These are phyloP conservation scores for Sicyos edulis DNA, from an alignment of 306 rosid genomes.

Conservation along the genomic window DNA sequence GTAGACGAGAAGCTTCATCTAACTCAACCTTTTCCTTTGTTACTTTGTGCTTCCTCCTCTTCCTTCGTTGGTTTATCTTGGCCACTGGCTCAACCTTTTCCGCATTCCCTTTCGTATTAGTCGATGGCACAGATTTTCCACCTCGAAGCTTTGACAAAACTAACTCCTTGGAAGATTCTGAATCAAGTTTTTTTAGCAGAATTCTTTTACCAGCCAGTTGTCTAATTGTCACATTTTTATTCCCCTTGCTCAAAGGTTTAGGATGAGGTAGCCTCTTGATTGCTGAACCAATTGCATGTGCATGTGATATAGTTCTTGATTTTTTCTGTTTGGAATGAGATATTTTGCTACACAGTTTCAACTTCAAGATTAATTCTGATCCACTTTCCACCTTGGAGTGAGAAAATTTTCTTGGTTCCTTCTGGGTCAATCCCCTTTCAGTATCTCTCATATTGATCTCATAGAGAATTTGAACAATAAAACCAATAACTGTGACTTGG, in stretches of 20 bases:
- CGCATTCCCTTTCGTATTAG: conserved; percentile 27
- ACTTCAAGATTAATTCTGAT: conserved; percentile 32
- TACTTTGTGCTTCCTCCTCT: conserved; percentile 43
- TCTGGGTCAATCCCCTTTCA: conserved; percentile 34
- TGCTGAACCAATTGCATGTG: conserved; percentile 29
- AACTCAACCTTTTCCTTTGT: conserved; percentile 39
- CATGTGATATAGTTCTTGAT: conserved; percentile 33
- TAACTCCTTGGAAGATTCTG: conserved; percentile 38
- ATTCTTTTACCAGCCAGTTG: conserved; percentile 28
- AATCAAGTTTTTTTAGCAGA: conserved; percentile 21
- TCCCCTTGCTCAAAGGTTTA: conserved; percentile 33
- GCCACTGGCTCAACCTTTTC: conserved; percentile 32
- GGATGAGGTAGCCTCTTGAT: conserved; percentile 31
- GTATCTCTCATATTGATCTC: conserved; percentile 42
- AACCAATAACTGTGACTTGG: not conserved
- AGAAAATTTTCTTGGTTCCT: conserved; percentile 37
- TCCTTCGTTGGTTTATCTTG: conserved; percentile 33
- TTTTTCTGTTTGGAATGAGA: conserved; percentile 37
- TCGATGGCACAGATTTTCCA: conserved; percentile 25
- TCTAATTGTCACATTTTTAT: conserved; percentile 29
- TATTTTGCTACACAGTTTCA: conserved; percentile 32
- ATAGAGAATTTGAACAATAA: conserved; percentile 26
- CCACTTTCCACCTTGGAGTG: conserved; percentile 32
- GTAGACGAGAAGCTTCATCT: conserved; percentile 74
- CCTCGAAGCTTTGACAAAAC: conserved; percentile 31